Base-by-base conservation (phyloP, 1,284 basidiomycete genomes). In the Ganoderma leucocontextum region DNA sequence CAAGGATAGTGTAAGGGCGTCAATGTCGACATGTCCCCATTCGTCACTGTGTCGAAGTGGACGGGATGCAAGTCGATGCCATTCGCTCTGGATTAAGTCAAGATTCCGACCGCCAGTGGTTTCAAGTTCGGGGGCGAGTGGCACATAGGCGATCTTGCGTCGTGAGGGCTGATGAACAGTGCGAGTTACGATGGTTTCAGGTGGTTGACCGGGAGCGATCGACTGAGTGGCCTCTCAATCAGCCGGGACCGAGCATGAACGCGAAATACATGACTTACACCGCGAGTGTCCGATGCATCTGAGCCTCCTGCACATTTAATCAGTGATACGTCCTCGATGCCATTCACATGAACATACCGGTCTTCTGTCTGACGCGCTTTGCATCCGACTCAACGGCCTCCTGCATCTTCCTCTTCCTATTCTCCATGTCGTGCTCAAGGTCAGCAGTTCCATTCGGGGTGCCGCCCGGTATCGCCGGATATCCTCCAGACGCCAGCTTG, bases 131-230 rank as follows among this genome's bases (percentile, higher is more conserved):
- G 94, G 89, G 12, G 88, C 88, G 19, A 95, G 82, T 0, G 97
- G 97, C 35, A 93, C 84, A 78, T 99, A 99, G 82, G 96, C 94
- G 74, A 99, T 94, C 81, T 93, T 95, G 75, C 94, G 91, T 68
- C 95, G 89, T 33, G 75, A 76, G 4, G 77, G 77, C 61, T 78
- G 75, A 25, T 74, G 75, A 22, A 77, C 73, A 19, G 76, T 73
- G 17, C 75, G 71, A 19, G 75, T 67, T 19, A 66, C 67, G 2
- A 65, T 19, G 19, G 55, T 61, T 13, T 72, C 71, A 15, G 64
- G 41, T 25, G 65, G 57, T 6, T 61, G 61, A 25, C 61, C 65
- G 19, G 73, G 74, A 22, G 73, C 74, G n/a, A 72, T 67, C 25
- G 75, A 75, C 74, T 76, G 63, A 13, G 12, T 13, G 10, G 13